Evolutionary conservation across 371 early-diverging fungal species (phyloP).

Genomic region (Mortierella sp.): DNA sequence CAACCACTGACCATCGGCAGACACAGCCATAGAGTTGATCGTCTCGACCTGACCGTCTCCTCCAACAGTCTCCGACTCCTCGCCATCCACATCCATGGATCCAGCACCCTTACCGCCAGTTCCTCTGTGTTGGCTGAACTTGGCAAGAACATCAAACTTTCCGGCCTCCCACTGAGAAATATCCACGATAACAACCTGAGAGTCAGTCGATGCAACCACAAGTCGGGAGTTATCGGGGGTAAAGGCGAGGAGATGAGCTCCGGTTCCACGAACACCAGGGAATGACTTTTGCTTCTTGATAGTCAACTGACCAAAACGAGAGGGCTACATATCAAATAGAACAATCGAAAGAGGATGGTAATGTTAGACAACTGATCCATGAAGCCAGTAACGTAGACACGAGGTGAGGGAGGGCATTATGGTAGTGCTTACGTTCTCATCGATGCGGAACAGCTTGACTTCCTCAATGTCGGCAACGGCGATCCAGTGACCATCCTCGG

Average conservation of each 20-base stretch:
- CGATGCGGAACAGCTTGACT: conserved; percentile 79
- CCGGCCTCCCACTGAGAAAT: conserved; percentile 68
- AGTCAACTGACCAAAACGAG: conserved; percentile 60
- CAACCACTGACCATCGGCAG: conserved; percentile 85
- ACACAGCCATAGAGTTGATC: conserved; percentile 76
- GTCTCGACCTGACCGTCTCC: conserved; percentile 66
- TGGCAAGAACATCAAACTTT: conserved; percentile 66
- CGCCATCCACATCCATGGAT: conserved; percentile 60
- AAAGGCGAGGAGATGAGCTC: conserved; percentile 75
- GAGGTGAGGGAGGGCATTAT: too few species aligned
- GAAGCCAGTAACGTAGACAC: neutral
- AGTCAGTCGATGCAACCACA: conserved; percentile 75
- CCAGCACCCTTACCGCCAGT: conserved; percentile 33
- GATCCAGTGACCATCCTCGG: conserved; percentile 88
- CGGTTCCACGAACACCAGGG: conserved; percentile 60
- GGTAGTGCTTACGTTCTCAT: conserved; percentile 61
- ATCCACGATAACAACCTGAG: conserved; percentile 73
- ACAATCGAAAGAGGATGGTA: neutral
- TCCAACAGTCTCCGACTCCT: conserved; percentile 58
- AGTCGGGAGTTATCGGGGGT: conserved; percentile 78
- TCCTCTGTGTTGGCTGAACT: conserved; percentile 74
- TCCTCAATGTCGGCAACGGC: conserved; percentile 85
- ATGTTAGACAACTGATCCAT: neutral
- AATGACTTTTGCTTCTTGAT: conserved; percentile 68
- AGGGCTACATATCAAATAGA: conserved; percentile 35